phyloP scores from a whole-genome alignment of 1,284 basidiomycete species.

The Cystobasidium sp. region DNA sequence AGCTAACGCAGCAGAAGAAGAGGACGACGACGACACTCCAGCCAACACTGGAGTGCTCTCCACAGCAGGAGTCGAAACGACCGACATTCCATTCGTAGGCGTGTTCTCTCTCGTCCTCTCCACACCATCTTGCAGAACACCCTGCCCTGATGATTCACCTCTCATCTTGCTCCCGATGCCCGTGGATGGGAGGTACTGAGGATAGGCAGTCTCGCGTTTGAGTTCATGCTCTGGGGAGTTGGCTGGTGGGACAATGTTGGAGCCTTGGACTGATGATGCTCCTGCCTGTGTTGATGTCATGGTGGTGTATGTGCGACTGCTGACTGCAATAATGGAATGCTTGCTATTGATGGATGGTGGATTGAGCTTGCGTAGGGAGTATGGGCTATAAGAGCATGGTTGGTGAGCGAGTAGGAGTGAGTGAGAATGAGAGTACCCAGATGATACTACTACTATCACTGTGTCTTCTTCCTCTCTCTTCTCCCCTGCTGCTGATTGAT shows the following conservation, averaged over 20 bases:
- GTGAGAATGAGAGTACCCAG: no score
- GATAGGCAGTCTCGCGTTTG: constrained; percentile 22
- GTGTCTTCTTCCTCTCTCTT: no score
- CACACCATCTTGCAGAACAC: constrained; percentile 15
- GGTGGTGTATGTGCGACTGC: not conserved
- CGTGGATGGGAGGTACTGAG: constrained; percentile 22
- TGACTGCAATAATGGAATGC: not conserved
- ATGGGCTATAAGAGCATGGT: constrained; percentile 1
- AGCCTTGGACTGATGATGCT: not conserved
- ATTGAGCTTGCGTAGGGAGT: not conserved
- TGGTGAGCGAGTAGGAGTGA: not conserved
- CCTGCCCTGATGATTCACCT: not conserved
- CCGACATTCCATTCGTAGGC: not conserved
- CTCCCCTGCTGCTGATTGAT: no score
- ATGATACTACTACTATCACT: no score
- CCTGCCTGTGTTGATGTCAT: not conserved
- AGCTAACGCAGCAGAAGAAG: not conserved
- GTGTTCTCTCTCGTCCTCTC: constrained; percentile 19
- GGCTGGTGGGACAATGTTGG: not conserved
- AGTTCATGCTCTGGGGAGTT: constrained; percentile 2
- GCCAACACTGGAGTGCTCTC: no score
- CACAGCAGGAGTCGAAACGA: not conserved
- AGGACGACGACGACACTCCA: no score
- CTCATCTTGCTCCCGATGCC: constrained; percentile 29
- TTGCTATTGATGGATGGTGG: not conserved